Evolutionary conservation across 495 filamentous ascomycete genomes (phyloP).

Genomic region (Recurvomyces mirabilis): DNA sequence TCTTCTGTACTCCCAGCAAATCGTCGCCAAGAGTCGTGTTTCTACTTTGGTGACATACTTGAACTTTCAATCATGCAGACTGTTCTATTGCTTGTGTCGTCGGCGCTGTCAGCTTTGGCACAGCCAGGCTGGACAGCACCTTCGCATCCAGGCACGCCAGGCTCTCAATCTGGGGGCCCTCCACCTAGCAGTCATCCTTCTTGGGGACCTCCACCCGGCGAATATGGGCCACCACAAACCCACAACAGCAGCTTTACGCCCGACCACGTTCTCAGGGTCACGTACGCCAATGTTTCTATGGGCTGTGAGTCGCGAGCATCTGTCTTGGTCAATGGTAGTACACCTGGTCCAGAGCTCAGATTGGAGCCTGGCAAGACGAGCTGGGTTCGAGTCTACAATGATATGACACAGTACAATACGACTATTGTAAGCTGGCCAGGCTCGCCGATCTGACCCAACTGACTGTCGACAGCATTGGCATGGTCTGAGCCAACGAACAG

Average conservation of each 20-base stretch:
- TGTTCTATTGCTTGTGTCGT: no score
- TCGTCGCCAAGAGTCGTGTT: no score
- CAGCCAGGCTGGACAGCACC: no score
- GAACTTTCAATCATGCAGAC: no score
- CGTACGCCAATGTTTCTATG: conserved; percentile 29
- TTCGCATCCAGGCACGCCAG: no score
- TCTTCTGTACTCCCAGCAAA: no score
- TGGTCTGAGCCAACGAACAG: conserved; percentile 42
- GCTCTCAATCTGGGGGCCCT: no score
- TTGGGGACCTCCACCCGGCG: no score
- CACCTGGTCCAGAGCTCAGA: conserved; percentile 41
- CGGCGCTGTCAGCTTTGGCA: no score
- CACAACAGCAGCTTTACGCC: conserved; percentile 39
- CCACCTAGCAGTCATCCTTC: no score
- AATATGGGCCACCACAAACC: neutral
- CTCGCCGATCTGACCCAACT: no score
- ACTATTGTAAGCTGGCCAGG: conserved; percentile 37
- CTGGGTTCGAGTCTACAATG: conserved; percentile 52
- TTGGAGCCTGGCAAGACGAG: conserved; percentile 38
- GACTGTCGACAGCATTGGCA: conserved; percentile 45
- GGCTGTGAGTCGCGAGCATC: conserved; percentile 36
- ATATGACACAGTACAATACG: conserved; percentile 41
- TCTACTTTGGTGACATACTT: no score
- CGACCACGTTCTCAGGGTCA: conserved; percentile 39
- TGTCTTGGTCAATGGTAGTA: conserved; percentile 43